Base-by-base conservation (phyloP, 495 filamentous ascomycete genomes). In the Aspergillus panamensis region DNA sequence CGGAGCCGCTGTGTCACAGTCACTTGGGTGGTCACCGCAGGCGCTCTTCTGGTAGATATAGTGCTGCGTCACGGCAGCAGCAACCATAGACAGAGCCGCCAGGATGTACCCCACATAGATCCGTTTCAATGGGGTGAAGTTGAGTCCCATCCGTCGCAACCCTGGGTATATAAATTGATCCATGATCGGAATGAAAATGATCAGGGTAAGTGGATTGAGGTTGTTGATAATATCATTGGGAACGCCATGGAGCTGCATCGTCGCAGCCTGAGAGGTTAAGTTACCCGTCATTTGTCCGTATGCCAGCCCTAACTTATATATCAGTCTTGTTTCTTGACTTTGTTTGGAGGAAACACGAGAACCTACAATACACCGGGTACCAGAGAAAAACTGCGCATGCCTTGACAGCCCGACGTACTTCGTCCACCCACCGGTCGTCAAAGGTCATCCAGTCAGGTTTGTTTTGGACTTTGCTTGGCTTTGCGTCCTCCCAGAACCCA, bases 171-270 rank as follows among this genome's bases (percentile, higher is more conserved):
- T 35, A 56, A 85, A 52, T 45, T 80, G 75, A 63, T 89, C 86
- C 61, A 87, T 77, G 57, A 91, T 67, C 1, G 89, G 89, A 47
- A 89, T 83, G 65, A 85, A 80, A 62, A 87, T 77, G 66, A 91
- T 84, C 62, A 90, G 80, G 10, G 82, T 72, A 25, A 92, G 72
- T 4, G 88, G 82, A 69, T 91, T 84, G 64, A 91, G 80, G 73
- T 89, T 91, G 63, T 69, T 69, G 63, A 90, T 80, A 43, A 90
- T 79, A 53, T 91, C 88, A 73, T 92, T 92, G 32, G 80, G 80
- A 14, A 77, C 72, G 35, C 80, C 77, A 62, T 82, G 69, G 4
- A 77, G 69, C 7, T 69, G 40, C 78, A 83, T 80, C 25, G 75
- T 72, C 20, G 72, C 71, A 7, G 78, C 77, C 61, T 76, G 82